Percentiles rank a stretch among this genome's conserved stretches.
phyloP scores from a whole-genome alignment of 192 early-diverging fungal species.

The Gryganskiella cystojenkinii region DNA sequence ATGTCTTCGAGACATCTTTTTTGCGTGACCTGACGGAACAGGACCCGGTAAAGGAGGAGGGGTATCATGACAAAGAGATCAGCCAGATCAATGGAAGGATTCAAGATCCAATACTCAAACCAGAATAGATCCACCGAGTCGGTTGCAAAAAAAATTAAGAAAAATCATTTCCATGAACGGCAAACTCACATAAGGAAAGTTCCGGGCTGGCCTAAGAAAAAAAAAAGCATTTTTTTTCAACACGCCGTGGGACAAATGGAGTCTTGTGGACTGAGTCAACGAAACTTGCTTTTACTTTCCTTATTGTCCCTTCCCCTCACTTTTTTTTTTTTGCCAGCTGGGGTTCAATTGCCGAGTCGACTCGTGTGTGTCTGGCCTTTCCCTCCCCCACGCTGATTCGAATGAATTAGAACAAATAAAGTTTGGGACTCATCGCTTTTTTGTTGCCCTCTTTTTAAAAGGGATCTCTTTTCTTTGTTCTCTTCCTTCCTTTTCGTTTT shows the following conservation, averaged over 20 bases:
- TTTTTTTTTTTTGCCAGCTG: slow-evolving; percentile 7
- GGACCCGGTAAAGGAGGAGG: background rate
- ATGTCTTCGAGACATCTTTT: no score
- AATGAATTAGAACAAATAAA: no score
- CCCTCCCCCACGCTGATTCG: background rate
- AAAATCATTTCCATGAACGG: background rate
- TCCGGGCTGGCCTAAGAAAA: no score
- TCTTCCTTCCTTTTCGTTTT: slow-evolving; percentile 7
- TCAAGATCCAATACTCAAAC: no score
- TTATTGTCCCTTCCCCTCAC: slow-evolving; percentile 5
- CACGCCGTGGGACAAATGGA: no score
- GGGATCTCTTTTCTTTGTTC: slow-evolving; percentile 10
- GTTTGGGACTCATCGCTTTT: background rate
- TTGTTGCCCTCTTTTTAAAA: slow-evolving; percentile 2
- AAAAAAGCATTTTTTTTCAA: no score
- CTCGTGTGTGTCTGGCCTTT: background rate
- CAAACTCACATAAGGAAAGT: background rate
- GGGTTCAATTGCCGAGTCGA: no score
- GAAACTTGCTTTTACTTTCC: slow-evolving; percentile 2
- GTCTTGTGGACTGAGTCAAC: background rate
- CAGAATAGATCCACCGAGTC: no score
- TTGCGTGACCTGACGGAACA: background rate
- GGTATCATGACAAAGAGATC: slow-evolving; percentile 44
- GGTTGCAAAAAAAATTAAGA: slow-evolving; percentile 5
- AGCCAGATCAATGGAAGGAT: no score